Base-by-base conservation (phyloP, 352 stramenopile species). In the Phytophthora vignae region DNA sequence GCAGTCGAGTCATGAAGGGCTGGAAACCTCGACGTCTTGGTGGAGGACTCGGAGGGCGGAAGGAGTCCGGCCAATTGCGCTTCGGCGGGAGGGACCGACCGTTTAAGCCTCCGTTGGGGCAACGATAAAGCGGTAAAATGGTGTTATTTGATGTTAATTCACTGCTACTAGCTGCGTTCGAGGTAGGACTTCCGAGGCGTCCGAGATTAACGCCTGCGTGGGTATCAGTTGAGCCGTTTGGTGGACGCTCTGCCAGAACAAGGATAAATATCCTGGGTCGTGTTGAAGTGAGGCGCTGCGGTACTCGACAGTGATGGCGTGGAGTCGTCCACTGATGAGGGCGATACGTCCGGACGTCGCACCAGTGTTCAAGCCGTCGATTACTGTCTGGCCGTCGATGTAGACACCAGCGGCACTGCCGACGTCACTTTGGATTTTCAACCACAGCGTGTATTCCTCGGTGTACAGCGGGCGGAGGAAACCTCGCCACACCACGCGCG, bases 1-100 rank as follows among this genome's bases (percentile, higher is more conserved):
- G 89, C 38, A 82, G 82, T 56, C 81, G 89, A 33, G 83, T 93
- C 36, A 94, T 96, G 86, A 78, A 81, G 14, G 86, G 83, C 1
- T 96, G 89, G 89, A 96, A 96, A 31, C 89, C 89, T 4, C 78
- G 89, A 9, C 83, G 89, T n/a, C 68, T 96, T 15, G 89, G 89
- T 15, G 89, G 89, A 9, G 89, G 89, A 6, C 73, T 96, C n/a
- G 86, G 89, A 3, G 87, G 89, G 0, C 76, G 75, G 14, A 95
- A 95, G 66, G 84, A 96, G 75, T 95, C 87, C 0, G 89, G 89
- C 0, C 89, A 96, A 69, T 78, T 96, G 9, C 89, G 89, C 48
- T 96, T 96, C 73, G 89, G 89, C 7, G 89, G 89, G 8, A 75
- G 87, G 19, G 85, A 94, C 27, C 80, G 78, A n/a, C 87, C 89